Evolutionary conservation across 2,329 filamentous ascomycete species (phyloP).

Genomic region (Capronia americana): DNA sequence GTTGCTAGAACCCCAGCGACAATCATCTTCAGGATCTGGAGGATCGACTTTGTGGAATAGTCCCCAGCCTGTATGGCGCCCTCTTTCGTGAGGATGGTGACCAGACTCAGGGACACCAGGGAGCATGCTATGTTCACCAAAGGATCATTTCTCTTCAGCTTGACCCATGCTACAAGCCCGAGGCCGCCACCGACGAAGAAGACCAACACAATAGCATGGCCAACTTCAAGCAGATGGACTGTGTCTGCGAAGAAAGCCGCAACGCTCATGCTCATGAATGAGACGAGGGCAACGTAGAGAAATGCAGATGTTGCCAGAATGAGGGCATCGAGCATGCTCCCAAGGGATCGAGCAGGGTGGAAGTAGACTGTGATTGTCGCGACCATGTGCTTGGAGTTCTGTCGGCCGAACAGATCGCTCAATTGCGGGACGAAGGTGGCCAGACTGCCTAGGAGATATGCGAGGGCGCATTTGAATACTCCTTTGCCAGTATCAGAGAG

Average conservation of each 20-base stretch:
- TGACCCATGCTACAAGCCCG: conserved; percentile 86
- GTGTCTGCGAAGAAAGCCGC: conserved; percentile 77
- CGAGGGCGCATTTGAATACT: conserved; percentile 88
- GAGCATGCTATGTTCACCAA: conserved; percentile 86
- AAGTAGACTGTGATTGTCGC: conserved; percentile 95
- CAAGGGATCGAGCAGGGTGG: conserved; percentile 82
- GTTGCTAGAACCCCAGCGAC: conserved; percentile 76
- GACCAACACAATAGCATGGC: conserved; percentile 78
- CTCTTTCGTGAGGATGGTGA: conserved; percentile 89
- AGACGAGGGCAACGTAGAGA: conserved; percentile 76
- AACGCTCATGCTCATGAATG: conserved; percentile 85
- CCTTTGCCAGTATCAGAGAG: conserved; percentile 76
- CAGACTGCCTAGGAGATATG: conserved; percentile 84
- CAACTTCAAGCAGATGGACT: conserved; percentile 70
- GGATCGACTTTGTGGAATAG: conserved; percentile 80
- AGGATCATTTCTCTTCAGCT: conserved; percentile 77
- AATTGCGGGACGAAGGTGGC: conserved; percentile 81
- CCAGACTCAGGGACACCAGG: conserved; percentile 83
- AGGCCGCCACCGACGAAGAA: conserved; percentile 86
- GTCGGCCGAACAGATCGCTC: conserved; percentile 75
- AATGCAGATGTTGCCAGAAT: conserved; percentile 79
- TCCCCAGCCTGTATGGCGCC: conserved; percentile 82
- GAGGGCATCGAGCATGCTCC: conserved; percentile 87
- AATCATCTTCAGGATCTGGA: conserved; percentile 82
- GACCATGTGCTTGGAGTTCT: conserved; percentile 92